These are phyloP conservation scores for Ceratobasidium sp. DNA, from an alignment of 1,284 basidiomycete species.

Conservation along the genomic window DNA sequence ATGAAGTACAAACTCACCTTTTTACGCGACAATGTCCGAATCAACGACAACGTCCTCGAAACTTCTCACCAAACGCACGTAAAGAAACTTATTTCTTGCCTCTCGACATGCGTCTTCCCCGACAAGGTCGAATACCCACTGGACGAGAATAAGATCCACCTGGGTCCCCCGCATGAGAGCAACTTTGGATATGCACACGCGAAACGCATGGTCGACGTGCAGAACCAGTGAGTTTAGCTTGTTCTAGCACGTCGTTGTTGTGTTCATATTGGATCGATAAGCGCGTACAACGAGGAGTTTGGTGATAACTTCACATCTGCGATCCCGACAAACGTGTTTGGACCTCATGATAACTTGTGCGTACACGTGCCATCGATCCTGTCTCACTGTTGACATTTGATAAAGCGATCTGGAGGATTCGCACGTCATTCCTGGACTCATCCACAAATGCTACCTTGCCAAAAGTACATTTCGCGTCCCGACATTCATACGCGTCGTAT, in stretches of 20 bases:
- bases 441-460: constrained; percentile 88
- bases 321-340: constrained; percentile 92
- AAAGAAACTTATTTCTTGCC: constrained; percentile 81
- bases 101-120: constrained; percentile 89
- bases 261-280: constrained; percentile 47
- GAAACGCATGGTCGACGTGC: constrained; percentile 91
- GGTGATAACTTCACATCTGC: constrained; percentile 90
- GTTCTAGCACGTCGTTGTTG: constrained; percentile 53
- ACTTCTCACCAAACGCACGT: constrained; percentile 68
- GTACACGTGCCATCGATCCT: constrained; percentile 42
- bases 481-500: neutral
- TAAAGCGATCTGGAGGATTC: constrained; percentile 82
- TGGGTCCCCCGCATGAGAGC: constrained; percentile 84
- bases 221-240: constrained; percentile 73
- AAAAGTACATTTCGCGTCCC: constrained; percentile 63
- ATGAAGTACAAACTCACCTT: constrained; percentile 92
- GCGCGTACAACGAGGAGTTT: constrained; percentile 90
- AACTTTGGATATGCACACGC: constrained; percentile 94
- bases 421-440: constrained; percentile 88
- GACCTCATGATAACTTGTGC: constrained; percentile 81
- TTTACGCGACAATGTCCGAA: constrained; percentile 86
- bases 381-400: constrained; percentile 48
- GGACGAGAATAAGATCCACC: constrained; percentile 88
- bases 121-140: constrained; percentile 81
- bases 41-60: constrained; percentile 90